Conservation (phyloP, 805 yeast species). For the Helenozyma rhizophorensis region DNA sequence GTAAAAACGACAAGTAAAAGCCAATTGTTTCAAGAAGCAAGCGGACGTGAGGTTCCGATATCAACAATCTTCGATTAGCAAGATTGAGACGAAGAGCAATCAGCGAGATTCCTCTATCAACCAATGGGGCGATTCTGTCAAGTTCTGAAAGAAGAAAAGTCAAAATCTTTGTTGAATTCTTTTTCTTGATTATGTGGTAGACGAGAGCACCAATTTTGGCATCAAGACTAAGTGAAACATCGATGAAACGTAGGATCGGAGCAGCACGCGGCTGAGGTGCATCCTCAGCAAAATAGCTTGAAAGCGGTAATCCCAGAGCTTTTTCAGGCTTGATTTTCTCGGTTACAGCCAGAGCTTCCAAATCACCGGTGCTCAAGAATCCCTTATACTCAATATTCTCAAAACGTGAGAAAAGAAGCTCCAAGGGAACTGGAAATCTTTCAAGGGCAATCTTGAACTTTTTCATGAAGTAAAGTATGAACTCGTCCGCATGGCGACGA, state of each 20-base stretch:
- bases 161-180: slow-evolving; percentile 25
- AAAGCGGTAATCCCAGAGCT: slow-evolving; percentile 1
- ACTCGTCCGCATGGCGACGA: slow-evolving; percentile 58
- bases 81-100: slow-evolving; percentile 11
- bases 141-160: slow-evolving; percentile 42
- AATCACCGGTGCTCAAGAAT: slow-evolving; percentile 62
- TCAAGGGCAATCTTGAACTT: slow-evolving; percentile 46
- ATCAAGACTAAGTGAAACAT: slow-evolving; percentile 31
- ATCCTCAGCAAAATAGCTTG: slow-evolving; percentile 13
- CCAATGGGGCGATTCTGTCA: slow-evolving; percentile 21
- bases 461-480: slow-evolving; percentile 62
- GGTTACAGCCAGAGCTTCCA: slow-evolving; percentile 17
- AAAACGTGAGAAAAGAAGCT: slow-evolving; percentile 62
- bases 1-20: slow-evolving; percentile 37
- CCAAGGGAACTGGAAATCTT: slow-evolving; percentile 55
- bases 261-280: slow-evolving; percentile 29
- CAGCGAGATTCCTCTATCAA: background rate
- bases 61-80: slow-evolving; percentile 25
- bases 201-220: slow-evolving; percentile 49
- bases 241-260: slow-evolving; percentile 29
- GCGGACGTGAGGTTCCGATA: slow-evolving; percentile 47
- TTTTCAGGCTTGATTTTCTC: slow-evolving; percentile 2
- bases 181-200: slow-evolving; percentile 43
- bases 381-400: slow-evolving; percentile 40
- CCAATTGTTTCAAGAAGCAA: slow-evolving; percentile 45